These are phyloP conservation scores for Dendrobium catenatum DNA, from an alignment of 106 monocot genomes.

Conservation along the genomic window DNA sequence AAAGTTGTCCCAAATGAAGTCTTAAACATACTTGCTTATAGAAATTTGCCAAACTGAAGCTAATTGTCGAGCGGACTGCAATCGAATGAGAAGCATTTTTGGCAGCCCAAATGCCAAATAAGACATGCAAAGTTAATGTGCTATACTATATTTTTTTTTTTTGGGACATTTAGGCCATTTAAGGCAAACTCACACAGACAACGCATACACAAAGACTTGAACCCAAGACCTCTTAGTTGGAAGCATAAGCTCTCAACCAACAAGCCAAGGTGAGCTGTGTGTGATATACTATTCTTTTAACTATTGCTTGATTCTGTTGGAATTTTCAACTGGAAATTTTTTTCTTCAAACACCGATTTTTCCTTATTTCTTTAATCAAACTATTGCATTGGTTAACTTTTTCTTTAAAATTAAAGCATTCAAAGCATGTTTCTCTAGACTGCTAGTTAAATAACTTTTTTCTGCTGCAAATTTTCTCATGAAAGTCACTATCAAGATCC, in stretches of 20 bases:
- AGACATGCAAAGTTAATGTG: background rate
- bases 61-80: too few relatives aligned
- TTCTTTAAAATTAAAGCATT: background rate
- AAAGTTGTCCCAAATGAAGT: too few relatives aligned
- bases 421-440: background rate
- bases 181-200: too few relatives aligned
- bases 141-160: background rate
- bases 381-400: background rate
- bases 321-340: background rate
- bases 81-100: too few relatives aligned
- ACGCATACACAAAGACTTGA: too few relatives aligned
- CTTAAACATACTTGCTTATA: too few relatives aligned
- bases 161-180: too few relatives aligned
- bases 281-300: background rate
- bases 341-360: background rate
- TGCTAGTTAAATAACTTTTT: background rate
- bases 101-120: too few relatives aligned
- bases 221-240: too few relatives aligned
- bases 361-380: background rate
- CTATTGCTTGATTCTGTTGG: background rate
- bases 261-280: too few relatives aligned
- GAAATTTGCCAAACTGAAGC: too few relatives aligned
- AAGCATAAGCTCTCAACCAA: too few relatives aligned
- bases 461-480: background rate
- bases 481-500: constrained; percentile 4